A percentile compares a stretch with the other conserved stretches of the same genome.
These are phyloP conservation scores for Pulveroboletus sp. DNA, from an alignment of 768 basidiomycete species.

Conservation along the genomic window DNA sequence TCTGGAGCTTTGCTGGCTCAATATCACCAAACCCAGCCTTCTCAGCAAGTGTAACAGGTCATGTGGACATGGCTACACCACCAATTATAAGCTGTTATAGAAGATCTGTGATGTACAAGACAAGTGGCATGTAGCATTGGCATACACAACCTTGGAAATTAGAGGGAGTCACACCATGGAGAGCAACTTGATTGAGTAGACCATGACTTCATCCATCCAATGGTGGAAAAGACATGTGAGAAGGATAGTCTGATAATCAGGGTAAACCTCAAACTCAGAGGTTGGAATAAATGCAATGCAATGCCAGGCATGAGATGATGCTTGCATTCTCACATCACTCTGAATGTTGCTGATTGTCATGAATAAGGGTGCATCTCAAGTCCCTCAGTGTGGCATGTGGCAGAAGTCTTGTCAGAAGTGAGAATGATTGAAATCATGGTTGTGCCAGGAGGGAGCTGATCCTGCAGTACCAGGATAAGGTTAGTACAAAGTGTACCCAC, in stretches of 20 bases:
- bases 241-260: too few relatives aligned
- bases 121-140: slow-evolving; percentile 11
- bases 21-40: slow-evolving; percentile 10
- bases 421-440: neutral
- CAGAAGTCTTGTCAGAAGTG: neutral
- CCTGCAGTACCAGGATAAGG: too few relatives aligned
- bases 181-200: neutral
- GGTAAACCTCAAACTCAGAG: too few relatives aligned
- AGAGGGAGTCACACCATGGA: neutral
- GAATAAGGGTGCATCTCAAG: neutral
- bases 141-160: slow-evolving; percentile 14
- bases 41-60: slow-evolving; percentile 12
- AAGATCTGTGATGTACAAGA: slow-evolving; percentile 14
- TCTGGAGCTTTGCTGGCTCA: neutral
- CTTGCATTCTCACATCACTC: neutral
- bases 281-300: too few relatives aligned
- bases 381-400: neutral
- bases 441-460: too few relatives aligned
- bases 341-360: neutral
- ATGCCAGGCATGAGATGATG: too few relatives aligned
- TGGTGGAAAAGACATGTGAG: too few relatives aligned
- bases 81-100: slow-evolving; percentile 16
- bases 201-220: too few relatives aligned
- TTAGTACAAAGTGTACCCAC: too few relatives aligned
- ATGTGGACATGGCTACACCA: slow-evolving; percentile 9